A percentile compares a stretch with the other conserved stretches of the same genome.
Evolutionary conservation across 768 basidiomycete species (phyloP).

Genomic region (Termitomyces sp.): DNA sequence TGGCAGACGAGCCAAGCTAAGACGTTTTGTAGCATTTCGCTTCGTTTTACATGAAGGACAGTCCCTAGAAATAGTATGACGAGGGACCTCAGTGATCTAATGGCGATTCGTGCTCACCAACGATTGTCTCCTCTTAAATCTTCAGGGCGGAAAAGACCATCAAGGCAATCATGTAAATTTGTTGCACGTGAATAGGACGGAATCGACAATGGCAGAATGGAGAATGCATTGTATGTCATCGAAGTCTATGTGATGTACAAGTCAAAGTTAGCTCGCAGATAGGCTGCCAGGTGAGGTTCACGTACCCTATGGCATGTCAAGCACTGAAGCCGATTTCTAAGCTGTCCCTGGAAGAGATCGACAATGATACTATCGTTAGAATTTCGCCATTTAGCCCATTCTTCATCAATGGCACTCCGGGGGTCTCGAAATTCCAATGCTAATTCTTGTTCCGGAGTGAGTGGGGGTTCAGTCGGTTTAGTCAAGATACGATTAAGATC

Average conservation of each 20-base stretch:
- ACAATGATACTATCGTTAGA: slow-evolving; percentile 93
- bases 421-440: slow-evolving; percentile 71
- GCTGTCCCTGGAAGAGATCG: slow-evolving; percentile 97
- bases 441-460: slow-evolving; percentile 78
- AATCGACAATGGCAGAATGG: slow-evolving; percentile 90
- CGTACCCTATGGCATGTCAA: slow-evolving; percentile 84
- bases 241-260: slow-evolving; percentile 64
- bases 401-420: slow-evolving; percentile 83
- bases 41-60: slow-evolving; percentile 92
- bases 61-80: slow-evolving; percentile 52
- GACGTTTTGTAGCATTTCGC: slow-evolving; percentile 79
- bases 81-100: too few species aligned
- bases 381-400: slow-evolving; percentile 88
- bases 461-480: slow-evolving; percentile 54
- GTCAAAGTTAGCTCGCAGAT: not conserved
- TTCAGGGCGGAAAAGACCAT: slow-evolving; percentile 88
- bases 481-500: slow-evolving; percentile 79
- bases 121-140: slow-evolving; percentile 90
- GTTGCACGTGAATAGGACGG: slow-evolving; percentile 52
- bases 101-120: slow-evolving; percentile 53
- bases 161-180: slow-evolving; percentile 76
- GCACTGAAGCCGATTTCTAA: slow-evolving; percentile 85
- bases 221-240: slow-evolving; percentile 96
- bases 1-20: slow-evolving; percentile 89
- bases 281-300: slow-evolving; percentile 14